Base-by-base conservation (phyloP, 106 monocot genomes). In the Dendrobium huoshanense region DNA sequence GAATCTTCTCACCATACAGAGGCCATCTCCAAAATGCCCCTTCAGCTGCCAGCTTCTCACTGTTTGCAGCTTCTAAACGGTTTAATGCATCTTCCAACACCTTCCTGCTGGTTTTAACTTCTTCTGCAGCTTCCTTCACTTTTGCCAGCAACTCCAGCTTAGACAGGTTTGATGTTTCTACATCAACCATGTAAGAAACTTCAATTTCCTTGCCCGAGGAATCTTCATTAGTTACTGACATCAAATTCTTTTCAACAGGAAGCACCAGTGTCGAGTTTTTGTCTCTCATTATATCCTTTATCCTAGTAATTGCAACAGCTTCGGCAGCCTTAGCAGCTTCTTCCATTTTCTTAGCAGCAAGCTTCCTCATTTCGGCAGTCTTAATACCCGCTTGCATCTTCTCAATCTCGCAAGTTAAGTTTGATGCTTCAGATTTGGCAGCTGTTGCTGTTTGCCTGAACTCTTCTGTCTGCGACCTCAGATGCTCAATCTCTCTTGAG, bases 271-370 rank as follows among this genome's bases (percentile, higher is more conserved):
- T 31, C 6, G 80, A 81, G 51, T 25, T 88, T 16, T 87, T 37
- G 33, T 78, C 87, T 55, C 76, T 80, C 27, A 77, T 77, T 19
- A 87, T 43, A 74, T 81, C 86, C 83, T 92, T 89, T n/a, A 90
- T 87, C 80, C 91, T 82, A 75, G 87, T 82, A 79, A 89, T 80
- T 24, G 90, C 87, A 51, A 84, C 68, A 24, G 85, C 75, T 85
- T 92, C 89, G 40, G 91, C 83, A 75, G 93, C 89, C 85, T 81
- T 89, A 75, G 93, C 91, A 4, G 93, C 87, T 79, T 90, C 87
- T 90, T 93, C 91, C 87, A 93, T 85, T 80, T 92, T 96, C 80
- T 84, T 89, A 10, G 93, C 93, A 59, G 93, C 95, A 79, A 87
- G 74, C 64, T 49, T 87, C 67, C 88, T 81, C 31, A 88, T 82